Evolutionary conservation across 176 grass and related monocot genomes (phyloP).

Genomic region (Phoenix dactylifera): DNA sequence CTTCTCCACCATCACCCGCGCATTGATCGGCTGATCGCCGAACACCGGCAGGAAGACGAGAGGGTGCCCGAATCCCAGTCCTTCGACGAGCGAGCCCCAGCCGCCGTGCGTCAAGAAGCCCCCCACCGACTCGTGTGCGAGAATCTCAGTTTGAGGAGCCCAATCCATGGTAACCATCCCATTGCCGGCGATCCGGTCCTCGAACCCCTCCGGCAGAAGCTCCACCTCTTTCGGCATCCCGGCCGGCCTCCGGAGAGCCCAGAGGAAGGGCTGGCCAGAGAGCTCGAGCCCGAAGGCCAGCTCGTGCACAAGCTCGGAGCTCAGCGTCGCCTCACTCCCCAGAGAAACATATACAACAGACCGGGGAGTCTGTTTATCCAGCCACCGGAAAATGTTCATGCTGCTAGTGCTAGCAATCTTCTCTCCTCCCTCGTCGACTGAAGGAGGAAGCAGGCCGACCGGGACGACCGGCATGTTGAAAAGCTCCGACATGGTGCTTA

Average conservation of each 20-base stretch:
- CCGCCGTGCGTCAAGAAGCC: conserved; percentile 56
- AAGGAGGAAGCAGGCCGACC: conserved; percentile 16
- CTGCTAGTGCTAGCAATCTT: background rate
- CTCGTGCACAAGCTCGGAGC: conserved; percentile 22
- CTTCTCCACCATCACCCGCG: conserved; percentile 25
- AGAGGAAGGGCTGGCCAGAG: conserved; percentile 38
- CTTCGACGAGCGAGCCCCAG: conserved; percentile 46
- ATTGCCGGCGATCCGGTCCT: conserved; percentile 1
- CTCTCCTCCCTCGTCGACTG: background rate
- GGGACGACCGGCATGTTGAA: conserved; percentile 20
- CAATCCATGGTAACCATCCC: conserved; percentile 21
- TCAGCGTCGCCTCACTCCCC: conserved; percentile 43
- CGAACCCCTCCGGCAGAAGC: conserved; percentile 29
- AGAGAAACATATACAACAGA: conserved; percentile 54
- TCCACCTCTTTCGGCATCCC: background rate
- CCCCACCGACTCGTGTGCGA: conserved; percentile 37
- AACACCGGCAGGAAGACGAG: conserved; percentile 43
- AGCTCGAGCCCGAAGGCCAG: conserved; percentile 41
- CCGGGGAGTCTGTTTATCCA: conserved; percentile 18
- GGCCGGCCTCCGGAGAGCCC: conserved; percentile 26
- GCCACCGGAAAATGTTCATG: conserved; percentile 23
- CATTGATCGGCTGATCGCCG: conserved; percentile 56
- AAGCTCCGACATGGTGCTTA: conserved; percentile 22
- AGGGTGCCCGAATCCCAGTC: conserved; percentile 31
- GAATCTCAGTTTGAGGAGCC: conserved; percentile 38